phyloP scores from a whole-genome alignment of 345 rosid species.

The Rhizophora apiculata region DNA sequence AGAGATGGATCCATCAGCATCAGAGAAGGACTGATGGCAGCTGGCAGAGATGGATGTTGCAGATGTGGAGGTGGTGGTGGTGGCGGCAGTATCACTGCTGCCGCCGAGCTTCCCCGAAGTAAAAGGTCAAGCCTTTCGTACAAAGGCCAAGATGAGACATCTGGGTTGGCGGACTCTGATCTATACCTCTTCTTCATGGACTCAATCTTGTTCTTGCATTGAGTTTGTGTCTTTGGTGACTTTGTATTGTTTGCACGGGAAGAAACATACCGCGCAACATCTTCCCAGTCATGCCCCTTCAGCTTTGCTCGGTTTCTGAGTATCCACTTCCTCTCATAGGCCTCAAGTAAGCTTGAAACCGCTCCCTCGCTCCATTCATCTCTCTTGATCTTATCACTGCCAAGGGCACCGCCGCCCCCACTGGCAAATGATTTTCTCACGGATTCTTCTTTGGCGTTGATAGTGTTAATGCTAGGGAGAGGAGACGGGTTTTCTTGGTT shows the following conservation, averaged over 20 bases:
- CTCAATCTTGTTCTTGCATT: conserved; percentile 98
- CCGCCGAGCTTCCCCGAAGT: conserved; percentile 50
- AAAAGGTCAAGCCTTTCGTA: conserved; percentile 76
- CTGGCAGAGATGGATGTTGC: conserved; percentile 20
- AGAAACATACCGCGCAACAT: conserved; percentile 73
- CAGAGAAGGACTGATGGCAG: conserved; percentile 38
- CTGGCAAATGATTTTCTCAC: conserved; percentile 25
- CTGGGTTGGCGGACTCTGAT: conserved; percentile 75
- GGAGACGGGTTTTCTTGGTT: conserved; percentile 44
- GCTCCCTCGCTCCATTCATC: conserved; percentile 99
- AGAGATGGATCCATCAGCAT: conserved; percentile 41
- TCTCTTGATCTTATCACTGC: conserved; percentile 63
- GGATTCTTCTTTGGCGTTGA: conserved; percentile 26
- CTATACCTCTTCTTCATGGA: conserved; percentile 96
- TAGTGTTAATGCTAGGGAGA: conserved; percentile 22
- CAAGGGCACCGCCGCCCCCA: background rate
- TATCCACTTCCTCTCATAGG: conserved; percentile 86
- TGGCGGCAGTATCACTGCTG: background rate
- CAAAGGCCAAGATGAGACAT: conserved; percentile 85
- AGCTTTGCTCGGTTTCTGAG: conserved; percentile 88
- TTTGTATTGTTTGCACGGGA: conserved; percentile 56
- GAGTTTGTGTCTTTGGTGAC: conserved; percentile 87
- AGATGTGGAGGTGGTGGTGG: background rate
- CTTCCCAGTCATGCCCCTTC: conserved; percentile 97
- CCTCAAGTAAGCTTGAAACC: conserved; percentile 82